Conservation (phyloP, 805 yeast genomes). For the Saccharomycopsis fodiens region DNA sequence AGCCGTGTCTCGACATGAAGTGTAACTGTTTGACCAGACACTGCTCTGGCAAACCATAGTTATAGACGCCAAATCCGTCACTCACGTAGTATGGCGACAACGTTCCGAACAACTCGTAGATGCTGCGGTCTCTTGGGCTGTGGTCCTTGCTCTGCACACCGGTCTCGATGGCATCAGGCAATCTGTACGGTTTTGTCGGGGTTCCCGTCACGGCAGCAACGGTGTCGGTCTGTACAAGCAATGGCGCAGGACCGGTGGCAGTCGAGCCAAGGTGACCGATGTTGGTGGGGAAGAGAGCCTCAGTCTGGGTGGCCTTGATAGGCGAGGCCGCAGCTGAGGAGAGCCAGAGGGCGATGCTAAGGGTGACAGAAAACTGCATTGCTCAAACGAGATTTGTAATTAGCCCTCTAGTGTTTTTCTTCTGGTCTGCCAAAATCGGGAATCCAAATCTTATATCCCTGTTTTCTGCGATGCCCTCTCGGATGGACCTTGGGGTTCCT, state of each 20-base stretch:
- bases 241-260: slow-evolving; percentile 20
- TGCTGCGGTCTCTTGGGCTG: slow-evolving; percentile 17
- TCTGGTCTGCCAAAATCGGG: too few relatives aligned
- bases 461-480: too few relatives aligned
- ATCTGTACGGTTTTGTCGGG: slow-evolving; percentile 12
- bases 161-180: slow-evolving; percentile 22
- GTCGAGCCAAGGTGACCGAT: slow-evolving; percentile 16
- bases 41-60: slow-evolving; percentile 25
- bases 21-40: slow-evolving; percentile 62
- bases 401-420: too few relatives aligned
- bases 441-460: too few relatives aligned
- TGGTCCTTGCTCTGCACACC: slow-evolving; percentile 21
- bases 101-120: slow-evolving; percentile 21
- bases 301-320: slow-evolving; percentile 12
- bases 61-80: slow-evolving; percentile 22
- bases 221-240: slow-evolving; percentile 14
- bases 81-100: slow-evolving; percentile 21
- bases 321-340: slow-evolving; percentile 9
- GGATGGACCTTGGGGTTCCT: too few relatives aligned
- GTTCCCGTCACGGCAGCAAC: slow-evolving; percentile 19
- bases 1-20: slow-evolving; percentile 70
- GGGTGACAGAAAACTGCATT: neutral
- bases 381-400: too few relatives aligned
- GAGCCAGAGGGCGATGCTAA: neutral
- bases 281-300: slow-evolving; percentile 15